Evolutionary conservation across 2,329 filamentous ascomycete species (phyloP).

Genomic region (Coniochaeta sp.): DNA sequence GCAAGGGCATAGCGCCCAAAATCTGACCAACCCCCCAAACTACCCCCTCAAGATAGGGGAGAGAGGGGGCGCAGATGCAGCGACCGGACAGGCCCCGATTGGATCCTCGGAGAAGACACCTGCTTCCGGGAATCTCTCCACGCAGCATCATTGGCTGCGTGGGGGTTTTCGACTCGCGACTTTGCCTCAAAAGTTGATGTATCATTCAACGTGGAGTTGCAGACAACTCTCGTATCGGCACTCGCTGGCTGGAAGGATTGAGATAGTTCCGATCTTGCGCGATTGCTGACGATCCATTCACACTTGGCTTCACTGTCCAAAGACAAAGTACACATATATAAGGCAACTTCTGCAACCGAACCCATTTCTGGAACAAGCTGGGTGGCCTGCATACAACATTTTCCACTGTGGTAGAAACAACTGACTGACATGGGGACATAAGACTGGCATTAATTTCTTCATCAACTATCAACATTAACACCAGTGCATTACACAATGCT

Average conservation of each 20-base stretch:
- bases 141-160: not conserved
- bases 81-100: not conserved
- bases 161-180: not conserved
- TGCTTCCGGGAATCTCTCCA: not conserved
- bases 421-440: too few relatives aligned
- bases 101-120: not conserved
- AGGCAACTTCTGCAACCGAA: too few relatives aligned
- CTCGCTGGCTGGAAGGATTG: too few relatives aligned
- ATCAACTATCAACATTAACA: too few relatives aligned
- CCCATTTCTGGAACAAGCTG: too few relatives aligned
- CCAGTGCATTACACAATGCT: slow-evolving; percentile 26
- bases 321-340: too few relatives aligned
- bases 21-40: not conserved
- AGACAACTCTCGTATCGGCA: too few relatives aligned
- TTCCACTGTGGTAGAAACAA: too few relatives aligned
- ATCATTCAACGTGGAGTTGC: not conserved
- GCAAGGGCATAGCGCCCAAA: not conserved
- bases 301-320: too few relatives aligned
- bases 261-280: too few relatives aligned
- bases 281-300: too few relatives aligned
- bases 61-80: not conserved
- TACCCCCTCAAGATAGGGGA: not conserved
- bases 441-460: not conserved
- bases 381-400: too few relatives aligned
- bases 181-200: not conserved